Evolutionary conservation across 371 early-diverging fungal species (phyloP).

Genomic region (Lichtheimia corymbifera): DNA sequence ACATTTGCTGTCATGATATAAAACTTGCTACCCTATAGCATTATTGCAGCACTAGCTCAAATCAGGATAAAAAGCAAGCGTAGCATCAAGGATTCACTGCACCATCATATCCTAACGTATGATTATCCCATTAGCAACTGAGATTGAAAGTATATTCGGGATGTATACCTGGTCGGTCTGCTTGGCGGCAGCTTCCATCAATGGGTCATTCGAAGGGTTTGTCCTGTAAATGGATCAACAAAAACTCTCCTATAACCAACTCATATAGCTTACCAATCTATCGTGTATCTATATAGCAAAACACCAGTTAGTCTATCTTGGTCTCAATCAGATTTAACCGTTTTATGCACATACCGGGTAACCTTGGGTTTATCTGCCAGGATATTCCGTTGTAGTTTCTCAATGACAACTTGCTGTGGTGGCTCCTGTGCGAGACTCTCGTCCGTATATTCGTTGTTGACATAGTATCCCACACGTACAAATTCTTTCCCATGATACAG

Average conservation of each 20-base stretch:
- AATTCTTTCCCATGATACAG: conserved; percentile 89
- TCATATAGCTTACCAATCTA: conserved; percentile 35
- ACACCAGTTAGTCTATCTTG: background rate
- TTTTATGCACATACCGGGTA: conserved; percentile 57
- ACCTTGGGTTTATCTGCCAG: conserved; percentile 94
- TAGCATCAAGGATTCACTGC: conserved; percentile 14
- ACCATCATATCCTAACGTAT: conserved; percentile 37
- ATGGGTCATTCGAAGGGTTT: conserved; percentile 29
- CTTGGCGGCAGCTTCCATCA: conserved; percentile 11
- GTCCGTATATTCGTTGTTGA: conserved; percentile 91
- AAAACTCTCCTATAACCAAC: background rate
- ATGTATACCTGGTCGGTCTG: conserved; percentile 25
- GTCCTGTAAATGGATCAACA: conserved; percentile 5
- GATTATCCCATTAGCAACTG: no score
- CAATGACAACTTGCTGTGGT: conserved; percentile 57
- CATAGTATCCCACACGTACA: conserved; percentile 95
- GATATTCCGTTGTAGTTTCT: conserved; percentile 81
- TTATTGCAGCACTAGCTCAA: background rate
- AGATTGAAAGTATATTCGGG: no score
- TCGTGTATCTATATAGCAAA: conserved; percentile 34
- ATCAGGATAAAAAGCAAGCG: background rate
- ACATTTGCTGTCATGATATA: background rate
- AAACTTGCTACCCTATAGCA: background rate
- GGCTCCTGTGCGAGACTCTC: conserved; percentile 41
- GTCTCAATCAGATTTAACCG: background rate